Evolutionary conservation across 73 alveolate genomes (phyloP), one percentile per base, ranked within the genome.

Genomic region (Paramecium biaurelia): DNA sequence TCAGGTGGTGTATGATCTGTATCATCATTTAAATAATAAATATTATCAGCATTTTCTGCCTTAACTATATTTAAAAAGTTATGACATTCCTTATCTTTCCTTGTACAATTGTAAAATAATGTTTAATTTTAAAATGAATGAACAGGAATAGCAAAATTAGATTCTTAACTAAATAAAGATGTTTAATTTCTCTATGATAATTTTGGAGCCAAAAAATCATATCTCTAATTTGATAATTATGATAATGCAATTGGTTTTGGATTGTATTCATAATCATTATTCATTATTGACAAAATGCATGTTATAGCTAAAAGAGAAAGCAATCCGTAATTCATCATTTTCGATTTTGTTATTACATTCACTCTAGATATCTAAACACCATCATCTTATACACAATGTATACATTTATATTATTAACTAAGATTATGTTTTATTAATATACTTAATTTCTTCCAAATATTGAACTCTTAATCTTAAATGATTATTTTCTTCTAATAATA

Each of bases 21-120:
- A 9, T 26, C 84, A 63, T 63, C 84, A 63, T 63, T 63, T 12
- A 24, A 49, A 63, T 26, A 63, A 24, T 63, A 63, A 26, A 63
- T 63, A 26, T 63, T 63, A 4, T 63, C 84, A 26, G 84, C 84
- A 63, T 63, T 63, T 32, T 63, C 84, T 63, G 84, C 84, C 21
- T 63, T 63, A 1, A 26, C 45, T 2, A 63, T 63, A n/a, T 63
- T 63, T 32, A 63, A 24, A 32, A 63, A 63, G 45, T 26, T 63
- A 26, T 63, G 84, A 14, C 84, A 63, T 63, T 63, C 84, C 28
- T 26, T 26, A 14, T 63, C 84, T 14, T 26, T 63, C 0, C 84
- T 49, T 30, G 84, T 63, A n/a, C 84, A 63, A 63, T 63, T 63
- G 12, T 63, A 63, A 63, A 63, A 63, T 30, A 63, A 11, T 9